Base-by-base conservation (phyloP, 2,329 filamentous ascomycete species). In the Epicoccum sorghinum region DNA sequence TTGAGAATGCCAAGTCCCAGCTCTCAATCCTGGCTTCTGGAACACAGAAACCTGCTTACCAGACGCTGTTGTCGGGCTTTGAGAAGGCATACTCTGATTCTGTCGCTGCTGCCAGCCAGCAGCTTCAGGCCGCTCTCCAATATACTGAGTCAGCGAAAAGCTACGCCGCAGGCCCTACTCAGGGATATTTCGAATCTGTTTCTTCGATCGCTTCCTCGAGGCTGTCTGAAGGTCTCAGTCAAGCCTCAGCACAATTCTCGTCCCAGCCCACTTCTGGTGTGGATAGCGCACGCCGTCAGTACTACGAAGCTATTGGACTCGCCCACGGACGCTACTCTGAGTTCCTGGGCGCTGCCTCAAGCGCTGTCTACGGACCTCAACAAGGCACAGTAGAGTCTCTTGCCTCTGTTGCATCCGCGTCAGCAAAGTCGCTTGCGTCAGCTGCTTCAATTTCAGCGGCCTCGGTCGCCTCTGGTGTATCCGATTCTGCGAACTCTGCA, bases 311-410 rank as follows among this genome's bases (percentile, higher is more conserved):
- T 9, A 75, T 95, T 23, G 91, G 91, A 25, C 74, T 91, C 39
- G 91, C 91, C 0, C 89, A 96, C 66, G 90, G 87, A 38, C 85
- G 88, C 33, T 95, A 95, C 72, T 86, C 87, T 4, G 87, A 88
- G 44, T 93, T 95, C 66, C 61, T 95, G 2, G 81, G 81, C 10
- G 86, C 87, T 4, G 90, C 89, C 7, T 91, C 89, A 8, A 86
- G 83, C 32, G 89, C 87, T 18, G 79, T 91, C 36, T 87, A 85
- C 50, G 81, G 82, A 47, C 74, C 78, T 33, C 59, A 72, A 25
- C 70, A 73, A 52, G 70, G 70, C 7, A 68, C 64, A 3, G 42
- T 72, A 1, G 69, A 73, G 47, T 75, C 72, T 18, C 37, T 75
- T 27, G 69, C 65, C 24, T 74, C 72, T 13, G 66, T 70, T 4